Base-by-base conservation (phyloP, 139 green algal species). In the Eudorina sp. region DNA sequence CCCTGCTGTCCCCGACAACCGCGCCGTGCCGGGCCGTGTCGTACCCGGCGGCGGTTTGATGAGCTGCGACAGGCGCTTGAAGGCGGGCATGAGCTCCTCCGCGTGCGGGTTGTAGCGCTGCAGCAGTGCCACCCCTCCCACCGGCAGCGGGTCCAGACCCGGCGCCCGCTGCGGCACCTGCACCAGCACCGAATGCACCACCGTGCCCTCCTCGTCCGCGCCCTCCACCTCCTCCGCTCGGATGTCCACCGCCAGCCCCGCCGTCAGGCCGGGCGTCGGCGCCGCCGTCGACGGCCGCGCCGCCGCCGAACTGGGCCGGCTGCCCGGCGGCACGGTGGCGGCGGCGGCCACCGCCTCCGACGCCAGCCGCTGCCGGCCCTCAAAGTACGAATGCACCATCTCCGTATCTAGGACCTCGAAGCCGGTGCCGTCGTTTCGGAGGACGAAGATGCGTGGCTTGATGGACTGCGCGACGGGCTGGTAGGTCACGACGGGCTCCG, bases 401-500 rank as follows among this genome's bases (percentile, higher is more conserved):
- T 70, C 70, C 34, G 45, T 53, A n/a, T 88, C 84, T 7, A 96
- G 73, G 3, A 95, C 58, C 74, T 96, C 93, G 58, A 86, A 93
- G 16, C 92, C 93, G 6, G 85, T 62, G 25, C 92, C 91, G 34
- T 75, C 78, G 29, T 48, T 66, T 31, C 86, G 90, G 13, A 94
- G 45, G 11, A 96, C 89, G 89, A 96, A 95, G 62, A 96, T 43
- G n/a, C 93, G 91, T 0, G 93, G 93, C 43, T 53, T 69, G 6
- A 91, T 53, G 36, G 48, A 58, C 13, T 38, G 66, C 4, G 93
- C 91, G 14, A 93, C 66, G 7, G 75, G 89, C 4, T 74, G 53
- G 53, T 70, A 46, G 29, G 55, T 89, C 66, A 85, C 51, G 78
- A 90, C 73, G 29, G 70, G 89, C 43, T 85, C 72, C 9, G 51